Conservation (phyloP, 495 filamentous ascomycete species). For the Staphylotrichum tortipilum region DNA sequence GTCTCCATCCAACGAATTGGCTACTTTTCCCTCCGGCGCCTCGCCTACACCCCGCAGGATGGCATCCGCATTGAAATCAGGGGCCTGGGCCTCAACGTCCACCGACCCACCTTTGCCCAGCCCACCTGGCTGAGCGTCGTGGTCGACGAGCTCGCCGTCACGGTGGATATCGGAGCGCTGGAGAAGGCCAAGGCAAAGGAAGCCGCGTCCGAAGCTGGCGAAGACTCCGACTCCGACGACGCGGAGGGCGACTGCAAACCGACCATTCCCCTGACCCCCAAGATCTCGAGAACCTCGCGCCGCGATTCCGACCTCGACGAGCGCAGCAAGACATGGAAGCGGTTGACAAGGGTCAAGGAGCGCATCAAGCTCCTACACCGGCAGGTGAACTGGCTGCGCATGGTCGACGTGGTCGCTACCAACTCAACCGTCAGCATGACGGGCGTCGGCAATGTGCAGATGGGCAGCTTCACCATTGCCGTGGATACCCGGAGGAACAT, state of each 20-base stretch:
- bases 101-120: conserved; percentile 90
- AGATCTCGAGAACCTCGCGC: conserved; percentile 13
- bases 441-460: conserved; percentile 74
- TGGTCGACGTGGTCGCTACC: conserved; percentile 83
- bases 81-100: conserved; percentile 75
- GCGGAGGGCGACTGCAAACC: conserved; percentile 15
- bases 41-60: conserved; percentile 78
- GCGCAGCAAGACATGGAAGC: conserved; percentile 70
- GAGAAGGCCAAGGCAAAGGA: conserved; percentile 34
- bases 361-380: conserved; percentile 77
- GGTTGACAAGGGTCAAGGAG: conserved; percentile 68
- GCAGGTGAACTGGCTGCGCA: conserved; percentile 75
- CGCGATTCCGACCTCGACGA: conserved; percentile 19
- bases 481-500: conserved; percentile 88
- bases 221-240: conserved; percentile 20
- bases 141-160: conserved; percentile 74
- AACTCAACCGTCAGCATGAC: conserved; percentile 65
- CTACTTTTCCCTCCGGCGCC: conserved; percentile 80
- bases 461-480: conserved; percentile 74
- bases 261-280: conserved; percentile 16
- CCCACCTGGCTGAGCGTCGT: conserved; percentile 94
- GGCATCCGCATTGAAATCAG: conserved; percentile 84
- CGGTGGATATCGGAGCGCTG: conserved; percentile 62
- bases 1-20: conserved; percentile 93
- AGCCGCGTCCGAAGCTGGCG: conserved; percentile 15